Evolutionary conservation across 345 rosid genomes (phyloP), one percentile per base, ranked within the genome.

Genomic region (Salix purpurea): DNA sequence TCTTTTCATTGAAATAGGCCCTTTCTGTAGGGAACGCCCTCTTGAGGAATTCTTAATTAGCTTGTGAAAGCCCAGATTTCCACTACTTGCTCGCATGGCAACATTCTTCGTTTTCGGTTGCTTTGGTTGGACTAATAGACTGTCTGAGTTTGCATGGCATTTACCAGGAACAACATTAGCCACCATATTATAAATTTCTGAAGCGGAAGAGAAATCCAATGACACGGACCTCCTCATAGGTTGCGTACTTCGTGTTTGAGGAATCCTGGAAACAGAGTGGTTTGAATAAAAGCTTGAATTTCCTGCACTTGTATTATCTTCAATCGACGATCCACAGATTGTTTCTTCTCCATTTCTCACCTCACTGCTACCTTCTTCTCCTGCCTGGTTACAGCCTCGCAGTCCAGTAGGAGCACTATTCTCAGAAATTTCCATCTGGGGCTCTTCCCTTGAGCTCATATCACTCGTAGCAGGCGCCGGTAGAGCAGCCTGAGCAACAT

Each of bases 171-270:
- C 32, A n/a, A 66, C 26, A 72, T 69, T 42, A 36, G 77, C 74
- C 12, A 81, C 78, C 15, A 66, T 61, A n/a, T 16, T 23, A 23
- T 75, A 72, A 58, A 81, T 76, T 64, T 68, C 65, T 8, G 52
- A 6, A 24, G 88, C 83, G 52, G 89, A 74, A 50, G 83, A 71
- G 21, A 74, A 79, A 85, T 85, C 90, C 82, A 90, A 71, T 0
- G 94, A 92, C 65, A 83, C 74, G 1, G 95, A 92, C 72, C 94
- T 80, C 85, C 89, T 87, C 72, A 78, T 65, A 5, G 84, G 74
- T 58, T 80, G 83, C 70, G 72, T 40, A 39, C 86, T 87, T 54
- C 60, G 80, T 21, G 73, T 66, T 7, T 77, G 70, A 19, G 80
- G 24, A 56, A 74, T 84, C 30, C 76, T 71, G 23, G 39, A 50